Evolutionary conservation across 352 stramenopile species (phyloP), one percentile per base, ranked within the genome.

Genomic region (Globisporangium acanthophoron): DNA sequence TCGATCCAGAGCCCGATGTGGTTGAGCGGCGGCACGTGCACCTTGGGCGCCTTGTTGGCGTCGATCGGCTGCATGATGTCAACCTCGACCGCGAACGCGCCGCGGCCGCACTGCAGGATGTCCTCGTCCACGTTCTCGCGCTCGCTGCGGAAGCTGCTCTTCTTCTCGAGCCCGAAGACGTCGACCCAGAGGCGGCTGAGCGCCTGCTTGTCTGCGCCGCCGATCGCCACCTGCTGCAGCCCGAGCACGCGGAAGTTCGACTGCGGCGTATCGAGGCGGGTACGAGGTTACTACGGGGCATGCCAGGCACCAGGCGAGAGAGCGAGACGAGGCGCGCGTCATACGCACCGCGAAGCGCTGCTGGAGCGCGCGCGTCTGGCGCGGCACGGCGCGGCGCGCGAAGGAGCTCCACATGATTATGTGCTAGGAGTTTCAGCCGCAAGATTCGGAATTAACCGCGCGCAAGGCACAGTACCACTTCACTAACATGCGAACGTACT

Each of bases 41-140:
- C 85, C 65, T 96, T 98, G 40, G 92, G 90, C 55, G 77, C 78
- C 67, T 97, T 98, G 58, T 81, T 72, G 11, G 77, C 62, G 84
- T 99, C 93, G 24, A 99, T 83, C 6, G 96, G 97, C 70, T 98
- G 93, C 97, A 99, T 99, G 62, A 99, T 85, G 76, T 99, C 97
- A 20, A 99, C 78, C 71, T 99, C 97, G 1, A 99, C 96, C 2
- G 85, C 80, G 59, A 96, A 94, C 18, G 95, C 87, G 24, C 85
- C 90, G 24, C 87, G 74, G 24, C 97, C 97, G 48, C 97, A 84
- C 56, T 88, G 67, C 46, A 99, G 68, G 56, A 99, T 98, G 73
- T 99, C 96, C 74, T 99, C 97, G 59, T 99, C 89, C 35, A 99
- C 97, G 73, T 99, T 99, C 78, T 99, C 97, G 51, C 85, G 94